These are phyloP conservation scores for Aspergillus biplanus DNA, from an alignment of 495 filamentous ascomycete genomes.

Conservation along the genomic window DNA sequence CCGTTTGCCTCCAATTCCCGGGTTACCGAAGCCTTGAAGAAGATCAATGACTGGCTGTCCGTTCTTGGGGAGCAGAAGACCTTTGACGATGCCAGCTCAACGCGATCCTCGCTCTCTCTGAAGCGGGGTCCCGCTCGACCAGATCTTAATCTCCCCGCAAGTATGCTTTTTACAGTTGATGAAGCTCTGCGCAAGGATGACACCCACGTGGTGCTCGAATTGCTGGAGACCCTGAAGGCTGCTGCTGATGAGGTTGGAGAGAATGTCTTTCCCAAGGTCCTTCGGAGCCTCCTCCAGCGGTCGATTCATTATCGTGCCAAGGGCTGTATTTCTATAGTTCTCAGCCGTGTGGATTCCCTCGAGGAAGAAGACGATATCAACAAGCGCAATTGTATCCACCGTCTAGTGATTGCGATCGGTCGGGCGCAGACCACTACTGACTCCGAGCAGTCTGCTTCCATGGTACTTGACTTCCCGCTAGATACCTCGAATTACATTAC, in stretches of 20 bases:
- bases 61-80: constrained; percentile 72
- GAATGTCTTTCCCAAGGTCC: constrained; percentile 58
- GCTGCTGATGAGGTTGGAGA: constrained; percentile 51
- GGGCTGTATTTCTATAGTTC: constrained; percentile 67
- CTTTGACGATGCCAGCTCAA: constrained; percentile 70
- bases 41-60: constrained; percentile 90
- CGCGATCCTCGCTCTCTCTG: constrained; percentile 70
- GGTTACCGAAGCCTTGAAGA: constrained; percentile 67
- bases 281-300: constrained; percentile 82
- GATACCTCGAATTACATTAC: constrained; percentile 71
- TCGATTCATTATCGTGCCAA: constrained; percentile 74
- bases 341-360: constrained; percentile 67
- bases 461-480: constrained; percentile 53
- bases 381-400: constrained; percentile 88
- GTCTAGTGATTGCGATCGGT: constrained; percentile 87
- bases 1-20: constrained; percentile 79
- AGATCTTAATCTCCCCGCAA: constrained; percentile 67
- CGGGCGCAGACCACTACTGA: constrained; percentile 68
- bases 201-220: constrained; percentile 57
- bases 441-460: constrained; percentile 44
- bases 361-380: constrained; percentile 92
- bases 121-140: constrained; percentile 71
- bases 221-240: constrained; percentile 61
- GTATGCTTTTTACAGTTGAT: constrained; percentile 72
- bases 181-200: constrained; percentile 78